These are phyloP conservation scores for Elsinoe perseae DNA, from an alignment of 2,329 filamentous ascomycete species.

Conservation along the genomic window DNA sequence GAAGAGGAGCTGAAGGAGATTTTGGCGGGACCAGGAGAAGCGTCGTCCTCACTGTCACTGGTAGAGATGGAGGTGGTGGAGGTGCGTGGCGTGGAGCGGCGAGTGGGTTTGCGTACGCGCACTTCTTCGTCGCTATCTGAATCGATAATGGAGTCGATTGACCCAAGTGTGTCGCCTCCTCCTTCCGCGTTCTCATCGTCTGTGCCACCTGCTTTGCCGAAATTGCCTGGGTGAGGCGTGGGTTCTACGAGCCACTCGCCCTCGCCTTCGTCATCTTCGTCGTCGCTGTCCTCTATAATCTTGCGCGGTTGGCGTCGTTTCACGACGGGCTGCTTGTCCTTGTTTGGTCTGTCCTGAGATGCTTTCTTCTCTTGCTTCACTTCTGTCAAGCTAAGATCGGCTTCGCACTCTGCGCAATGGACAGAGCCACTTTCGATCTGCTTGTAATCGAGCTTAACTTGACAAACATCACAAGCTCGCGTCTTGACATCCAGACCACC, in stretches of 20 bases:
- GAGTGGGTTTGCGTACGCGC: slow-evolving; percentile 19
- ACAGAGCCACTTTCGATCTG: slow-evolving; percentile 48
- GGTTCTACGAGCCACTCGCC: slow-evolving; percentile 75
- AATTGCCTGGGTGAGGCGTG: slow-evolving; percentile 50
- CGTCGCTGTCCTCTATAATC: slow-evolving; percentile 57
- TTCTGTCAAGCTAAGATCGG: slow-evolving; percentile 51
- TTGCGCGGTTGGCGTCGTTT: slow-evolving; percentile 42
- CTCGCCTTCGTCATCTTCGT: slow-evolving; percentile 52
- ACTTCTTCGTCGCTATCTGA: slow-evolving; percentile 39
- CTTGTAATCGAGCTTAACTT: slow-evolving; percentile 54
- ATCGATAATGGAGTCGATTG: slow-evolving; percentile 58
- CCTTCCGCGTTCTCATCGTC: slow-evolving; percentile 84
- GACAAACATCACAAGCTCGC: slow-evolving; percentile 78
- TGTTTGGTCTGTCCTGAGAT: slow-evolving; percentile 23
- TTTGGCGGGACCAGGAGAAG: slow-evolving; percentile 27
- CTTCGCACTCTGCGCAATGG: slow-evolving; percentile 66
- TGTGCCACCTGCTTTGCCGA: slow-evolving; percentile 63
- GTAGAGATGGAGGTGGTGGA: slow-evolving; percentile 28
- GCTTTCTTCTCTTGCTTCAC: slow-evolving; percentile 23
- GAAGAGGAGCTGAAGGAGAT: slow-evolving; percentile 35
- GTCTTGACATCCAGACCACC: slow-evolving; percentile 70
- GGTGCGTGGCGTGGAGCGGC: slow-evolving; percentile 38
- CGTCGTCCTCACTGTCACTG: slow-evolving; percentile 28
- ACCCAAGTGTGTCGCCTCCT: slow-evolving; percentile 68
- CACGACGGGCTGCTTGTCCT: slow-evolving; percentile 27